phyloP scores from a whole-genome alignment of 2,329 filamentous ascomycete genomes.

The Cladophialophora chaetospira region DNA sequence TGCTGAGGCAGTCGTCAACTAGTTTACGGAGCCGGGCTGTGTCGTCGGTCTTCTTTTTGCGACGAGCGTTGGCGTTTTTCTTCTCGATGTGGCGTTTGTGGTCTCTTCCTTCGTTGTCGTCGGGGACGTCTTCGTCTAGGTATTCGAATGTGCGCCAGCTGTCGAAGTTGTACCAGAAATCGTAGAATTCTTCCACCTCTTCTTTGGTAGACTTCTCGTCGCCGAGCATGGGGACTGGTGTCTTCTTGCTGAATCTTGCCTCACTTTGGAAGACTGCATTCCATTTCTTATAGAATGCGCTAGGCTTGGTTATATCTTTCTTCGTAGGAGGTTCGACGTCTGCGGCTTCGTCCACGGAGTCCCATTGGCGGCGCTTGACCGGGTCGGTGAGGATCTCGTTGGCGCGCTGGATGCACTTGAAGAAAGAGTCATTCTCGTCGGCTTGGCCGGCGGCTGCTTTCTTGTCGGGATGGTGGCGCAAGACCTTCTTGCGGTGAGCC shows the following conservation, averaged over 20 bases:
- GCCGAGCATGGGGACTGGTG: slow-evolving; percentile 86
- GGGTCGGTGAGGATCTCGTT: slow-evolving; percentile 92
- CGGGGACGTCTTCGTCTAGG: slow-evolving; percentile 96
- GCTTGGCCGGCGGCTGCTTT: slow-evolving; percentile 84
- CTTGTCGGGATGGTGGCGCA: slow-evolving; percentile 98
- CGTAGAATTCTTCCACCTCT: slow-evolving; percentile 94
- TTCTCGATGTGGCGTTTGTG: slow-evolving; percentile 98
- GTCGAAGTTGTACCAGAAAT: slow-evolving; percentile 99
- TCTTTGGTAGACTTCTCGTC: slow-evolving; percentile 81
- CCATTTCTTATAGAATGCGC: slow-evolving; percentile 97
- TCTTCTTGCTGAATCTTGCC: slow-evolving; percentile 84
- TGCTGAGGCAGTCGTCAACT: slow-evolving; percentile 80
- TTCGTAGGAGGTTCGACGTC: slow-evolving; percentile 90
- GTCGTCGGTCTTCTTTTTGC: slow-evolving; percentile 99
- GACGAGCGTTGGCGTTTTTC: slow-evolving; percentile 96
- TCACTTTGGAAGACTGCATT: slow-evolving; percentile 85
- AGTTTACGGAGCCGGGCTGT: slow-evolving; percentile 85
- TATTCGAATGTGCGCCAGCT: slow-evolving; percentile 98
- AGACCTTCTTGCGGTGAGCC: slow-evolving; percentile 98
- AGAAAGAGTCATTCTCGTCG: slow-evolving; percentile 92
- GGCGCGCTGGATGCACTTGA: slow-evolving; percentile 99
- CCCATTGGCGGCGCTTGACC: slow-evolving; percentile 88
- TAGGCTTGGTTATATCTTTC: slow-evolving; percentile 75
- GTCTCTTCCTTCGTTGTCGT: slow-evolving; percentile 98
- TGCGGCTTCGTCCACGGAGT: slow-evolving; percentile 92